Percentiles rank a stretch among this genome's conserved stretches.
Evolutionary conservation across 2,329 filamentous ascomycete genomes (phyloP).

Genomic region (Clathrospora elynae): DNA sequence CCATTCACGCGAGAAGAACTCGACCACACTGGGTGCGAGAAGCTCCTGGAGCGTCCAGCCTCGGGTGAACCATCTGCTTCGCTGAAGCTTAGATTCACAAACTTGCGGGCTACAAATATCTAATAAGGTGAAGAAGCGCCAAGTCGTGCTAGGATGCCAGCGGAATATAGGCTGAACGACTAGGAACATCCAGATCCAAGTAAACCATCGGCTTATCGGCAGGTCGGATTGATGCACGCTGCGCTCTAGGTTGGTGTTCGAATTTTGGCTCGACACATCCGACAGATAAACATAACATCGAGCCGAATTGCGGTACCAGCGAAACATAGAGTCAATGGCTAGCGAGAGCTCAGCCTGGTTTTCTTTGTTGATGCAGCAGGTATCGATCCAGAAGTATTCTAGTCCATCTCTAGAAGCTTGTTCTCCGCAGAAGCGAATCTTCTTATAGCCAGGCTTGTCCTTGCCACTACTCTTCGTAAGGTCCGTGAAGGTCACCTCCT

Average conservation of each 20-base stretch:
- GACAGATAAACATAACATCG: background rate
- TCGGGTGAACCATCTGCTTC: background rate
- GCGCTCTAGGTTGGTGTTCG: background rate
- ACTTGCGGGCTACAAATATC: background rate
- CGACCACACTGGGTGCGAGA: conserved; percentile 15
- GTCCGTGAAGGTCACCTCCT: no score
- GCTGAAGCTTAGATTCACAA: background rate
- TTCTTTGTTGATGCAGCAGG: conserved; percentile 3
- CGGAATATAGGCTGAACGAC: background rate
- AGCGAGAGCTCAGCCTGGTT: background rate
- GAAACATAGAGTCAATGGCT: conserved; percentile 2
- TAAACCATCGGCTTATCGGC: background rate
- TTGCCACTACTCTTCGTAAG: conserved; percentile 9
- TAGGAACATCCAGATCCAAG: background rate
- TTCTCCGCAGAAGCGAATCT: background rate
- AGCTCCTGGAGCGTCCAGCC: no score
- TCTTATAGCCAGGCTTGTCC: conserved; percentile 1
- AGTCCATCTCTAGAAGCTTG: background rate
- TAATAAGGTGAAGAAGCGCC: background rate
- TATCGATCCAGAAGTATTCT: conserved; percentile 8
- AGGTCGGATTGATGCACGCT: background rate
- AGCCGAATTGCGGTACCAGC: conserved; percentile 14
- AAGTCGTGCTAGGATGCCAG: background rate
- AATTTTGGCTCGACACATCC: background rate
- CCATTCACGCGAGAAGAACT: conserved; percentile 20